These are phyloP conservation scores for Thuja plicata DNA, from an alignment of 83 land plant species.

Conservation along the genomic window DNA sequence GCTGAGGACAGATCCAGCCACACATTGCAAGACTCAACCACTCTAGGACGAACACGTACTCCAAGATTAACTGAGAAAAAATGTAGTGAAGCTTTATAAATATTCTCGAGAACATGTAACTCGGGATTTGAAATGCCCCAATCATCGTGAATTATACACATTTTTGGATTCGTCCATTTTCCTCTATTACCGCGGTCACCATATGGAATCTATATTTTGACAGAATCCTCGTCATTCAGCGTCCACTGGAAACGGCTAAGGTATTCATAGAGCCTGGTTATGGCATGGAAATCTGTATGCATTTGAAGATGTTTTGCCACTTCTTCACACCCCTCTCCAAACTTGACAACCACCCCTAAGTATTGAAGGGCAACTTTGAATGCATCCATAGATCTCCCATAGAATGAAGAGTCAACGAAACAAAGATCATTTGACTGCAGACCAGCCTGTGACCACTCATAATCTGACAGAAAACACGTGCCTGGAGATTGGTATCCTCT, in stretches of 20 bases:
- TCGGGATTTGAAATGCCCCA: constrained; percentile 27
- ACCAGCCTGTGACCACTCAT: constrained; percentile 31
- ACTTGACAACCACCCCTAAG: constrained; percentile 24
- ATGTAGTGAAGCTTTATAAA: constrained; percentile 24
- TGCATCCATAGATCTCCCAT: constrained; percentile 31
- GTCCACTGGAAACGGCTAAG: constrained; percentile 28
- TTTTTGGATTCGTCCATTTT: constrained; percentile 26
- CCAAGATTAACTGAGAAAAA: constrained; percentile 33
- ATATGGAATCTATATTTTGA: constrained; percentile 45
- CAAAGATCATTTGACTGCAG: constrained; percentile 11
- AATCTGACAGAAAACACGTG: constrained; percentile 31
- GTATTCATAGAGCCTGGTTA: constrained; percentile 38
- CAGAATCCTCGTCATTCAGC: background rate
- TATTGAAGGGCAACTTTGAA: constrained; percentile 29
- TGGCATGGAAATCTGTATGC: constrained; percentile 16
- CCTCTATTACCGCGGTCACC: constrained; percentile 22
- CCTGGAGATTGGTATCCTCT: constrained; percentile 25
- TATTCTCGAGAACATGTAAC: constrained; percentile 34
- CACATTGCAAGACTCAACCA: constrained; percentile 36
- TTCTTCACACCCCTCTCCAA: constrained; percentile 22
- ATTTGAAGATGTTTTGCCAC: constrained; percentile 26
- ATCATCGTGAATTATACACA: constrained; percentile 41
- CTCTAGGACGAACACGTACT: constrained; percentile 25
- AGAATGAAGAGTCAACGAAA: constrained; percentile 39
- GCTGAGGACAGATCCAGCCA: constrained; percentile 33